These are phyloP conservation scores for Bonia amplexicaulis DNA, from an alignment of 176 grass and related monocot genomes.

Conservation along the genomic window DNA sequence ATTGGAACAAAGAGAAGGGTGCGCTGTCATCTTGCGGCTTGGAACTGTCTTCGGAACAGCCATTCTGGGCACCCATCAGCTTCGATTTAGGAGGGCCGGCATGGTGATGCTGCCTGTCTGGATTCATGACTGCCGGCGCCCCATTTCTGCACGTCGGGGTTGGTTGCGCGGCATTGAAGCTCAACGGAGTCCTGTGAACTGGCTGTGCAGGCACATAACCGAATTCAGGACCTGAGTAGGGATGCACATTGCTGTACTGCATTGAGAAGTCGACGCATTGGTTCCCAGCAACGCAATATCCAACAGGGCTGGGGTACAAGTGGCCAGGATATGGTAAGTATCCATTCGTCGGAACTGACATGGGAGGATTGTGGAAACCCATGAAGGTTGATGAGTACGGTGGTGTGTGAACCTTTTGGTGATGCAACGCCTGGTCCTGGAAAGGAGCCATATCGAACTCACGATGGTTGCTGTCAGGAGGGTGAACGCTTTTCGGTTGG, in stretches of 20 bases:
- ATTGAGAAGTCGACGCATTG: constrained; percentile 38
- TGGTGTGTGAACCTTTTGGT: constrained; percentile 39
- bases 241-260: constrained; percentile 50
- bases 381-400: constrained; percentile 41
- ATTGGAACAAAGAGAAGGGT: constrained; percentile 82
- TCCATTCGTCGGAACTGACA: constrained; percentile 52
- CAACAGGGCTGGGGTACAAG: constrained; percentile 44
- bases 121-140: constrained; percentile 25
- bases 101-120: constrained; percentile 25
- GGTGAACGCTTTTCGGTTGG: constrained; percentile 22
- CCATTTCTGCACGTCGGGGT: constrained; percentile 1
- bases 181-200: constrained; percentile 33
- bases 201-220: constrained; percentile 34
- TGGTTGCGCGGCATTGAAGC: constrained; percentile 18
- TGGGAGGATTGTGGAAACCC: constrained; percentile 49
- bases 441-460: constrained; percentile 19
- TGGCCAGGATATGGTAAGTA: constrained; percentile 52
- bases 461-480: constrained; percentile 14
- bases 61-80: neutral
- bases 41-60: constrained; percentile 6
- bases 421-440: constrained; percentile 25
- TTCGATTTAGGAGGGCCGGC: neutral
- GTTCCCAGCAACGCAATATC: constrained; percentile 40
- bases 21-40: constrained; percentile 13
- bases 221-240: constrained; percentile 43